Percentiles rank a stretch among this genome's conserved stretches.
Evolutionary conservation across 306 rosid species (phyloP).

Genomic region (Cucurbita argyrosperma): DNA sequence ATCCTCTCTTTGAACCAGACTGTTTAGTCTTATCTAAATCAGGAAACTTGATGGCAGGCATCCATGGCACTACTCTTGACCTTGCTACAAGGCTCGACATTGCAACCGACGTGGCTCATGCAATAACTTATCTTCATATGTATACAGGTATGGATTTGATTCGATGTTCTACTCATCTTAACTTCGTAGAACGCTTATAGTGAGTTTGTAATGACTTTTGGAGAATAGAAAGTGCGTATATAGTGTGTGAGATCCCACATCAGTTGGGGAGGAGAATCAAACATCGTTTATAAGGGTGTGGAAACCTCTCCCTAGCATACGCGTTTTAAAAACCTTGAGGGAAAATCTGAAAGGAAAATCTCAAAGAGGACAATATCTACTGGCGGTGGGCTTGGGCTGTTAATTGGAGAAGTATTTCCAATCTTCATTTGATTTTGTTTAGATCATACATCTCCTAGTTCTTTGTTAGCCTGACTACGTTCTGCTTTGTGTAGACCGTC

Average conservation of each 20-base stretch:
- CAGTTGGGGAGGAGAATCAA: no score
- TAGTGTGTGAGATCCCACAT: no score
- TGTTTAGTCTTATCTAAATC: not conserved
- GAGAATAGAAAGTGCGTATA: no score
- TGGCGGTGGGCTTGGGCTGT: no score
- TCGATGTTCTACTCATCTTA: not conserved
- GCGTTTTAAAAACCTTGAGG: no score
- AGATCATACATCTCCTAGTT: not conserved
- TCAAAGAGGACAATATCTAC: no score
- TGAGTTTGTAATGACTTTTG: no score
- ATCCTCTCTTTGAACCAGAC: not conserved
- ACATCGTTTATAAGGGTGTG: no score
- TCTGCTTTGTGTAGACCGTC: conserved; percentile 46
- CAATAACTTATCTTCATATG: conserved; percentile 91
- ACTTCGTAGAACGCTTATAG: no score
- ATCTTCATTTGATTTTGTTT: not conserved
- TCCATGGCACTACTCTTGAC: conserved; percentile 50
- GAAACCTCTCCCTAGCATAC: no score
- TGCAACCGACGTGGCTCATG: conserved; percentile 94
- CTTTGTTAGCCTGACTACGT: not conserved
- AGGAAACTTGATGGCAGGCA: conserved; percentile 30
- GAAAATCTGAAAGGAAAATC: no score
- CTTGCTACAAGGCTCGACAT: conserved; percentile 65
- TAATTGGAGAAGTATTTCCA: no score
- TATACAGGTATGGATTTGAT: conserved; percentile 46